phyloP scores from a whole-genome alignment of 1,284 basidiomycete species.

The Singerocomus rubriflavus region DNA sequence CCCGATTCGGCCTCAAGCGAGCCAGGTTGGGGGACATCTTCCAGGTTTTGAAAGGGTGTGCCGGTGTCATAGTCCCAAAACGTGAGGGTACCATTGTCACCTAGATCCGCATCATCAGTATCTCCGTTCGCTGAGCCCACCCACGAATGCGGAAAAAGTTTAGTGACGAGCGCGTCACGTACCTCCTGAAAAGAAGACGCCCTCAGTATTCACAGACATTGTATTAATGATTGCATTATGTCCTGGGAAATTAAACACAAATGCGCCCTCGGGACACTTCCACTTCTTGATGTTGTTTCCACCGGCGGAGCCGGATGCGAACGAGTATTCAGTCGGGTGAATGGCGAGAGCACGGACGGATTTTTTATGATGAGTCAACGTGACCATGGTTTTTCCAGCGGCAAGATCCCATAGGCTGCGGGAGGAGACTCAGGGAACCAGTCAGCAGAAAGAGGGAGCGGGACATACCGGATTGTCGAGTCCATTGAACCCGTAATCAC shows the following conservation, averaged over 20 bases:
- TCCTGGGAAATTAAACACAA: slow-evolving; percentile 94
- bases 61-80: slow-evolving; percentile 97
- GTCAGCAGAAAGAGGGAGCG: neutral
- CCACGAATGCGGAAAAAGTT: neutral
- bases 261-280: slow-evolving; percentile 95
- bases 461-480: slow-evolving; percentile 79
- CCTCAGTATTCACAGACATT: slow-evolving; percentile 89
- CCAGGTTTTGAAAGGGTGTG: slow-evolving; percentile 90
- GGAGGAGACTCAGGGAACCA: neutral
- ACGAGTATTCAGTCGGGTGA: slow-evolving; percentile 95
- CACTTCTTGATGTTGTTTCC: slow-evolving; percentile 99
- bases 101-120: slow-evolving; percentile 37
- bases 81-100: slow-evolving; percentile 85
- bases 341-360: slow-evolving; percentile 91
- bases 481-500: slow-evolving; percentile 99
- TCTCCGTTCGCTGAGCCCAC: neutral
- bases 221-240: slow-evolving; percentile 99
- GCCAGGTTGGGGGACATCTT: slow-evolving; percentile 95
- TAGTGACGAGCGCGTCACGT: neutral
- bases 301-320: slow-evolving; percentile 91
- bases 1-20: slow-evolving; percentile 96
- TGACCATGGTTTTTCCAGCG: slow-evolving; percentile 93
- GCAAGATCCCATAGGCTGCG: slow-evolving; percentile 95
- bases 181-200: slow-evolving; percentile 97
- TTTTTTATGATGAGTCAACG: slow-evolving; percentile 98